Evolutionary conservation across 2,329 filamentous ascomycete species (phyloP), one percentile per base, ranked within the genome.

Genomic region (Huntiella savannae): DNA sequence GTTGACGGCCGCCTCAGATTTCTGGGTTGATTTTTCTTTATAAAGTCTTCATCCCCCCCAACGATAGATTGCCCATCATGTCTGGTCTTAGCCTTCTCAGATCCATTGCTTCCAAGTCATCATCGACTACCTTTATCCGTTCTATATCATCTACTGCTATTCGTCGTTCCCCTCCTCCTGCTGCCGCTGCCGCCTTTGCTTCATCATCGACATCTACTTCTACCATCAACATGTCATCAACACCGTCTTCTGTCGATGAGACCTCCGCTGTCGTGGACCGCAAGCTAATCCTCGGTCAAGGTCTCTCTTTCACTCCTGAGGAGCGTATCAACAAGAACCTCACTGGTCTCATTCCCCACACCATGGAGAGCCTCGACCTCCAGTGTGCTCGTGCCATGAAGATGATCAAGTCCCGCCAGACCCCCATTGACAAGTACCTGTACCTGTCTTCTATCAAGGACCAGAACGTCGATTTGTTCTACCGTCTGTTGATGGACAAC

Each of bases 381-480:
- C 75, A 79, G 59, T 73, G 70, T 55, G 67, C 68, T 54, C 68
- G 75, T 63, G 80, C 78, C 58, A 75, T 87, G 65, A 77, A 76
- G 61, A 79, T 86, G 65, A 78, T 88, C 56, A 70, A 77, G 49
- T 71, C 71, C 51, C 77, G 81, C 52, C 64, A 72, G 52, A 82
- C 80, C 40, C 65, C 68, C 53, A 76, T 91, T 56, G 82, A 88
- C 70, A 84, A 82, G 66, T 88, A 86, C 63, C 72, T 86, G 47
- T 91, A 88, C 63, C 69, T 91, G 60, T 82, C 79, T 39, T 70
- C 73, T 53, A 64, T 88, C 61, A 82, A 85, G 64, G 71, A 71
- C 59, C 74, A 78, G 56, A 88, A 87, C 59, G 71, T 75, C 51
- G 79, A 88, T 60, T 73, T 91, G 49, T 91, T 88, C 69, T 88